phyloP scores from a whole-genome alignment of 192 early-diverging fungal species.

The Bifiguratus adelaidae region DNA sequence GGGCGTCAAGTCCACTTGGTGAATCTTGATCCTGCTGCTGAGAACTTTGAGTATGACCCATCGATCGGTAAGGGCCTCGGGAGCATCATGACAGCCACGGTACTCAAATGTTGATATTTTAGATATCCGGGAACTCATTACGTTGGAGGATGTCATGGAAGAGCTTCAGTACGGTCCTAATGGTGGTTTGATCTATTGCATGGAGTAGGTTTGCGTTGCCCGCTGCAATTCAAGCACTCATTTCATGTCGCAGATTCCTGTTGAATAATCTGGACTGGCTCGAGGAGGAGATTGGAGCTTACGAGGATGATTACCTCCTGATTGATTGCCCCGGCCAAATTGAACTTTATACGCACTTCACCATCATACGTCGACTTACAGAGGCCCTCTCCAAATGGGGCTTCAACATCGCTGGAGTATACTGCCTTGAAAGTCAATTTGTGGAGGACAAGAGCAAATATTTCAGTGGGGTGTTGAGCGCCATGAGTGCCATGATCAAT shows the following conservation, averaged over 20 bases:
- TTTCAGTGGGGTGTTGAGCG: constrained; percentile 93
- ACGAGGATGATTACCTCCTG: constrained; percentile 94
- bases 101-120: constrained; percentile 5
- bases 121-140: constrained; percentile 93
- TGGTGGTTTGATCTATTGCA: constrained; percentile 92
- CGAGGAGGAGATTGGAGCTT: constrained; percentile 84
- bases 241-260: constrained; percentile 44
- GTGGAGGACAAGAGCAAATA: constrained; percentile 94
- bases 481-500: constrained; percentile 92
- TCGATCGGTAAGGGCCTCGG: constrained; percentile 44
- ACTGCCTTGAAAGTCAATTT: constrained; percentile 89
- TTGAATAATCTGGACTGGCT: constrained; percentile 95
- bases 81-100: neutral
- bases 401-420: constrained; percentile 88
- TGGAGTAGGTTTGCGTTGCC: constrained; percentile 52
- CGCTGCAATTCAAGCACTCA: neutral
- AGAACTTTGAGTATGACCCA: constrained; percentile 90
- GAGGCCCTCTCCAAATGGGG: constrained; percentile 54
- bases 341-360: constrained; percentile 96
- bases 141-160: constrained; percentile 97
- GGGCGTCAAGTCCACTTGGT: constrained; percentile 82
- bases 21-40: constrained; percentile 96
- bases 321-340: constrained; percentile 98
- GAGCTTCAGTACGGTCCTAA: constrained; percentile 97
- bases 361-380: constrained; percentile 83